A percentile compares a stretch with the other conserved stretches of the same genome.
These are phyloP conservation scores for Solanum habrochaites DNA, from an alignment of 257 asterid species.

Conservation along the genomic window DNA sequence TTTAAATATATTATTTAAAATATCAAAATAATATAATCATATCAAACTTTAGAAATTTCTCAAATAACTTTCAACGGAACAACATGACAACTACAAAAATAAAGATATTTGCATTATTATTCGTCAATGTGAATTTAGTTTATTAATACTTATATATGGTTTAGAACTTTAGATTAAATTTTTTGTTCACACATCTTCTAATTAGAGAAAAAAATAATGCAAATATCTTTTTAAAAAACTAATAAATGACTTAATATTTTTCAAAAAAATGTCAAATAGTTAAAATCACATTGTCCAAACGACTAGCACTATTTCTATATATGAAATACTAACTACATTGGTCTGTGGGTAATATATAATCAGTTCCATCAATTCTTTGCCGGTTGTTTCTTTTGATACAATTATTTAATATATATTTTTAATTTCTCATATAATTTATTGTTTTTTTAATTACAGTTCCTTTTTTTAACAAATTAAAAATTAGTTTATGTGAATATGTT, in stretches of 20 bases:
- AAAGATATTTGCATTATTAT: no score
- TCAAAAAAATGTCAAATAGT: background rate
- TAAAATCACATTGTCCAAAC: background rate
- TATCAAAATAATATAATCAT: no score
- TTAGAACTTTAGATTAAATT: background rate
- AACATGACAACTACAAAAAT: no score
- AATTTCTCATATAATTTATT: background rate
- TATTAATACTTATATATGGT: background rate
- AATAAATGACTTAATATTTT: background rate
- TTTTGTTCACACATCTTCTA: background rate
- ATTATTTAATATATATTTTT: background rate
- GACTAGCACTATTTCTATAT: background rate
- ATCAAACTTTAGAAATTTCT: no score
- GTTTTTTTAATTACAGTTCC: background rate
- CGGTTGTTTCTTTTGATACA: background rate
- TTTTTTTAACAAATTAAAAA: background rate
- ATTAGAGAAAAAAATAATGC: background rate
- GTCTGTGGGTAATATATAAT: background rate
- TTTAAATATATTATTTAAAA: no score
- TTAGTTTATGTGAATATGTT: background rate
- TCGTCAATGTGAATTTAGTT: background rate
- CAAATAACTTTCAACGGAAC: no score
- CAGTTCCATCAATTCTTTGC: background rate
- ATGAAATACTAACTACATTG: background rate
- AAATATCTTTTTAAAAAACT: background rate